Evolutionary conservation across 345 rosid genomes (phyloP), one percentile per base, ranked within the genome.

Genomic region (Brassica rapa): DNA sequence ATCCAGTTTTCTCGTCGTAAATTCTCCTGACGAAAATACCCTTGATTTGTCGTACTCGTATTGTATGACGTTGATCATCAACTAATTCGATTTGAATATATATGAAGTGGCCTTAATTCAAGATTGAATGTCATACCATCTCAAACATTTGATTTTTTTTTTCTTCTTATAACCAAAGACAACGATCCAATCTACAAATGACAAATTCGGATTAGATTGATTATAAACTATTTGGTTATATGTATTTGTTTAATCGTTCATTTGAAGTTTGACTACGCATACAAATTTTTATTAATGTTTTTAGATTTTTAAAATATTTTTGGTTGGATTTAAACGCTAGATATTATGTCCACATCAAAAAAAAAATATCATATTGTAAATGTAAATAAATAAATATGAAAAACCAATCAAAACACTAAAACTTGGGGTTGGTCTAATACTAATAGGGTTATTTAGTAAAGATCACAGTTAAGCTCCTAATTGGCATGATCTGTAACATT

Each of bases 401-500:
- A 49, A 46, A 46, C 4, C 15, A 46, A 0, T 3, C 37, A 4
- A 49, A 55, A 55, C 30, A 4, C 29, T 62, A n/a, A 61, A 61
- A 9, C 3, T 43, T 25, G 9, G 27, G 9, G 56, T 65, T 65
- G 78, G 37, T 39, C 24, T 56, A 56, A 25, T 2, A 3, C 0
- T 3, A 35, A 75, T 25, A 41, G 49, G 49, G 51, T 59, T 57
- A 39, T 59, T 16, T 29, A 33, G 57, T 66, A 37, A 16, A 10
- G 6, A 27, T 21, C 15, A 73, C 35, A 63, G 27, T 14, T 63
- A 66, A 29, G 43, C 46, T 60, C 8, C 21, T 73, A 65, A 51
- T 79, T 73, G 74, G 82, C 68, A 61, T 61, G 74, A 73, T 73
- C 60, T 79, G 78, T 79, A 33, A 55, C 37, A 53, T 27, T 73